These are phyloP conservation scores for Talaromyces thailandensis DNA, from an alignment of 495 filamentous ascomycete species.

Conservation along the genomic window DNA sequence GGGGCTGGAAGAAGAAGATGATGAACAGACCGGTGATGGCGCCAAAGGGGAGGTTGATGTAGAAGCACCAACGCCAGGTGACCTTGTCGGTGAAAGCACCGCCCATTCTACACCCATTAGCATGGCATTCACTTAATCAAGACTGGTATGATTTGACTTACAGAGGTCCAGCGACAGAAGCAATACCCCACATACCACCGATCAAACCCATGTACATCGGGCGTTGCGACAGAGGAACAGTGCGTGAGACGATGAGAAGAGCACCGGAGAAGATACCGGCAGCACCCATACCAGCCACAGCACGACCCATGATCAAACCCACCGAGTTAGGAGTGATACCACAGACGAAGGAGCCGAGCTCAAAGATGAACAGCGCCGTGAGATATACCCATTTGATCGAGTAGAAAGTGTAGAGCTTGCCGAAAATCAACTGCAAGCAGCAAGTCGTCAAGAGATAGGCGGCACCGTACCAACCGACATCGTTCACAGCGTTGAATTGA, in stretches of 20 bases:
- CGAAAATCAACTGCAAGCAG: conserved; percentile 63
- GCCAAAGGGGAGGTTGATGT: conserved; percentile 62
- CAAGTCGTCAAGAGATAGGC: conserved; percentile 63
- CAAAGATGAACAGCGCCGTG: conserved; percentile 64
- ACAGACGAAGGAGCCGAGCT: conserved; percentile 79
- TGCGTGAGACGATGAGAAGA: conserved; percentile 68
- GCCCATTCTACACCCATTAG: conserved; percentile 25
- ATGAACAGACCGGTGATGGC: conserved; percentile 53
- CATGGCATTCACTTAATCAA: not conserved
- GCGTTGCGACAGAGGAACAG: conserved; percentile 60
- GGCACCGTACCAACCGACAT: conserved; percentile 78
- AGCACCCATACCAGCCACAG: conserved; percentile 74
- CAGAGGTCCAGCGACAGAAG: conserved; percentile 67
- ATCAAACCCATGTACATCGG: conserved; percentile 67
- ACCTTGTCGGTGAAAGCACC: conserved; percentile 56
- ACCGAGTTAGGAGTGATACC: conserved; percentile 65
- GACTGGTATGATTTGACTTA: conserved; percentile 8
- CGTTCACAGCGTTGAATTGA: conserved; percentile 62
- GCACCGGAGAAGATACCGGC: conserved; percentile 80
- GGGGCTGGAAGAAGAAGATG: conserved; percentile 49
- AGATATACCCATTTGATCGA: conserved; percentile 67
- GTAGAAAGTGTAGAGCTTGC: conserved; percentile 74
- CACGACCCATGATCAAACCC: conserved; percentile 74
- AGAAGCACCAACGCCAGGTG: conserved; percentile 55
- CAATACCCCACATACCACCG: conserved; percentile 74